Base-by-base conservation (phyloP, 345 rosid genomes). In the Reutealis trisperma region DNA sequence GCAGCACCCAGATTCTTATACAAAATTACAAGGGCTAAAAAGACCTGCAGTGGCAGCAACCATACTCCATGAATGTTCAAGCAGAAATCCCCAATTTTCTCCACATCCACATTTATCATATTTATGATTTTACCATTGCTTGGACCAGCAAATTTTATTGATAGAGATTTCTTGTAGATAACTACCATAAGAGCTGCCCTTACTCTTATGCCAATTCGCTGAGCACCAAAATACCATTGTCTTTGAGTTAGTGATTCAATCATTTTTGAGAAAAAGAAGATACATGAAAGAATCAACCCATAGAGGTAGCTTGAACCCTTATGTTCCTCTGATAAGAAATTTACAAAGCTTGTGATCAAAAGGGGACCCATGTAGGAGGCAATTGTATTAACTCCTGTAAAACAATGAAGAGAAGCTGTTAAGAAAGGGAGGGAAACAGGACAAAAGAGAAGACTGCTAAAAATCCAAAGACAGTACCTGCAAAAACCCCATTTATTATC, bases 161-260 rank as follows among this genome's bases (percentile, higher is more conserved):
- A 86, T 6, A 89, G 75, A 73, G 89, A 85, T 74, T 85, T 89
- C 86, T 87, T 86, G 84, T 85, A 90, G 44, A 90, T 75, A 84
- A 89, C 54, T 0, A 80, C 87, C 44, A 81, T 85, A 7, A 90
- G 86, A 27, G 91, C 90, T 19, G 94, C 87, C 30, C 89, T 84
- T 52, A 90, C 75, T 65, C 84, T 77, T 52, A 88, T 72, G 37
- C 97, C 97, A 24, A 88, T 89, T 14, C 81, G 83, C 72, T 87
- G 90, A 65, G 96, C 87, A 49, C 92, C 94, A 30, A 92, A 92
- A 68, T 90, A 90, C 92, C 92, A 90, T 49, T 87, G 90, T 44
- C 92, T 58, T 75, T 90, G 92, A 54, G 88, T 84, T 68, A 90
- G 71, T 10, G 91, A 89, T 76, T 91, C 96, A 8, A 84, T 80